Percentiles rank a stretch among this genome's conserved stretches.
Conservation (phyloP, 225 moss, liverwort and hornwort genomes). For the Physcomitrium patens region DNA sequence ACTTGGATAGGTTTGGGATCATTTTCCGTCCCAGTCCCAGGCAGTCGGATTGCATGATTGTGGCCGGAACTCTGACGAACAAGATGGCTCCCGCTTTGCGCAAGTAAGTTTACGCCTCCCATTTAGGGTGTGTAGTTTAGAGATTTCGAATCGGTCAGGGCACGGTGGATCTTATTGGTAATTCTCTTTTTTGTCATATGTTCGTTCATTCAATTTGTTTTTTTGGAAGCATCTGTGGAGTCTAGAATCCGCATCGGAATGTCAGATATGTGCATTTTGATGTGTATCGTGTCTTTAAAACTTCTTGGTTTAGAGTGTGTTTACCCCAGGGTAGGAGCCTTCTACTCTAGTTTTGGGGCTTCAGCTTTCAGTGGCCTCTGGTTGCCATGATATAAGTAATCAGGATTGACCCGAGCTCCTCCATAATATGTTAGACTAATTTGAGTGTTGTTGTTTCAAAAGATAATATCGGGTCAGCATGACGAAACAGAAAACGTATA, state of each 20-base stretch:
- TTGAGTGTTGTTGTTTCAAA: not conserved
- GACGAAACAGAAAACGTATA: not conserved
- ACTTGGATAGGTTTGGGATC: conserved; percentile 74
- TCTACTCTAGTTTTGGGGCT: not conserved
- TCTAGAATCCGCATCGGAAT: not conserved
- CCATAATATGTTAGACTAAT: too few relatives aligned
- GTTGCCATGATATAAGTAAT: not conserved
- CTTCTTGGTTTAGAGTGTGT: not conserved
- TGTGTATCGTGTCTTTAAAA: not conserved
- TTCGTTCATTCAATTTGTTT: not conserved
- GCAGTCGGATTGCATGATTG: conserved; percentile 79
- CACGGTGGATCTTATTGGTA: not conserved
- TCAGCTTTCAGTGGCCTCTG: not conserved
- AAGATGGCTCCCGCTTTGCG: conserved; percentile 84
- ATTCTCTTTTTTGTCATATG: not conserved
- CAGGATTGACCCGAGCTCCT: not conserved
- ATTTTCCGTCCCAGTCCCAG: conserved; percentile 70
- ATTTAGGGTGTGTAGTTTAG: not conserved
- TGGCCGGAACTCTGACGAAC: conserved; percentile 74
- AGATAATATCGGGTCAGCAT: not conserved
- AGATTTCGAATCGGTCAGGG: not conserved
- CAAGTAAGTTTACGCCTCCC: conserved; percentile 41
- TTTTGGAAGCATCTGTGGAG: not conserved
- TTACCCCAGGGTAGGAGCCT: not conserved
- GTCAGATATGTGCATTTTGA: not conserved